Evolutionary conservation across 106 monocot genomes (phyloP), one percentile per base, ranked within the genome.

Genomic region (Dioscorea alata): DNA sequence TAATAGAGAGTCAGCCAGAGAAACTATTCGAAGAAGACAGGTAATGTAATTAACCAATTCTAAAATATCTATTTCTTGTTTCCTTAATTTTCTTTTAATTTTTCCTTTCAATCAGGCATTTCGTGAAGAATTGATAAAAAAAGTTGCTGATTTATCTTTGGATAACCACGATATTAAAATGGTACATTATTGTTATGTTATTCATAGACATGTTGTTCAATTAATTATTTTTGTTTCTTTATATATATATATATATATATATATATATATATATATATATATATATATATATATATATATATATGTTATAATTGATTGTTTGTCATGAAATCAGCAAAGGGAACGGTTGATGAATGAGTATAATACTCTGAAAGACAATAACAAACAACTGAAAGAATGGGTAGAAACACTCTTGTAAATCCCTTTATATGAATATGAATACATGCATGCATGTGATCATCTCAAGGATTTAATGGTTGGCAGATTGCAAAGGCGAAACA

Each of bases 1-100:
- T 28, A 96, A 96, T 56, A 83, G 96, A 74, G 92, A 96, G 52
- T 96, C 96, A 19, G 96, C 96, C 57, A 84, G 92, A 70, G 86
- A 92, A 67, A 92, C 96, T 32, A 92, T 96, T 70, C 84, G 79
- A 52, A 74, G 96, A 48, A 67, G 96, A 50, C 88, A 92, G 86
- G 96, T 86, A 15, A 42, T 19, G 18, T 4, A n/a, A 20, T n/a
- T n/a, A 42, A 6, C 65, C 23, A 18, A 14, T 63, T 28, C 28
- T 1, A 28, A 1, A 28, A 28, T 28, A 1, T 28, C 28, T 28
- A 28, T 28, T 28, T 28, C 3, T 3, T 3, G 28, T 28, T n/a
- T n/a, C n/a, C n/a, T n/a, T n/a, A n/a, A 28, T 28, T 28, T 28
- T 28, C 28, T 28, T 28, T 1, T 3, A 28, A 62, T 2, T 6